A percentile compares a stretch with the other conserved stretches of the same genome.
Conservation (phyloP, 805 yeast genomes). For the Deakozyma indianensis region DNA sequence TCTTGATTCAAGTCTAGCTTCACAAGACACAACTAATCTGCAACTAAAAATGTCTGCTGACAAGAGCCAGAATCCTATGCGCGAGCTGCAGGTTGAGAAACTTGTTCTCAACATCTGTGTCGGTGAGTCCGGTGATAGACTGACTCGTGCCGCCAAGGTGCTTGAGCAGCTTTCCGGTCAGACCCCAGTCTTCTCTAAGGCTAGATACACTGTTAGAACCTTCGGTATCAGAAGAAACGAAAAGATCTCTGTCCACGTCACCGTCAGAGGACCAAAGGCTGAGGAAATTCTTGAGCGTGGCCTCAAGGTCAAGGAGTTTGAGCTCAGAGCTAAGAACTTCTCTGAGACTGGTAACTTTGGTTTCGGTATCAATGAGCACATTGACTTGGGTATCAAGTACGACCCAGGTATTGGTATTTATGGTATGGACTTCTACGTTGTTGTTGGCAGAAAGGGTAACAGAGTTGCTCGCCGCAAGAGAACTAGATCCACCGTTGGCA, state of each 20-base stretch:
- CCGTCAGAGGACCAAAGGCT: slow-evolving; percentile 99
- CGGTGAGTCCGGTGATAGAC: slow-evolving; percentile 99
- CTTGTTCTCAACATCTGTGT: slow-evolving; percentile 99
- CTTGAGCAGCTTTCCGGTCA: slow-evolving; percentile 99
- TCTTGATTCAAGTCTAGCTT: no score
- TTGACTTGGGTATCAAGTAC: slow-evolving; percentile 99
- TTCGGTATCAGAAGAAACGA: slow-evolving; percentile 99
- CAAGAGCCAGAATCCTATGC: slow-evolving; percentile 67
- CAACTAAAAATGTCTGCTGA: slow-evolving; percentile 15
- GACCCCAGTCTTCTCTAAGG: slow-evolving; percentile 99
- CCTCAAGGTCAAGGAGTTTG: slow-evolving; percentile 98
- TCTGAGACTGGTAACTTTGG: slow-evolving; percentile 99
- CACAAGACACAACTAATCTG: no score
- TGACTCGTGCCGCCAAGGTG: slow-evolving; percentile 99
- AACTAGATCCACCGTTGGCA: slow-evolving; percentile 76
- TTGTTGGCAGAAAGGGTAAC: slow-evolving; percentile 98
- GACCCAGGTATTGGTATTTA: slow-evolving; percentile 99
- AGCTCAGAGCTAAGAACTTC: slow-evolving; percentile 87
- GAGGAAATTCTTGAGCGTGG: slow-evolving; percentile 99
- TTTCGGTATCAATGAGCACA: slow-evolving; percentile 99
- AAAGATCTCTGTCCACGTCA: slow-evolving; percentile 98
- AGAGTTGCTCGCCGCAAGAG: slow-evolving; percentile 94
- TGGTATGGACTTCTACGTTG: slow-evolving; percentile 99
- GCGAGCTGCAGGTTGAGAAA: slow-evolving; percentile 98
- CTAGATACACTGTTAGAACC: slow-evolving; percentile 99